Conservation (phyloP, 176 grass and related monocot genomes). For the Zea mays region DNA sequence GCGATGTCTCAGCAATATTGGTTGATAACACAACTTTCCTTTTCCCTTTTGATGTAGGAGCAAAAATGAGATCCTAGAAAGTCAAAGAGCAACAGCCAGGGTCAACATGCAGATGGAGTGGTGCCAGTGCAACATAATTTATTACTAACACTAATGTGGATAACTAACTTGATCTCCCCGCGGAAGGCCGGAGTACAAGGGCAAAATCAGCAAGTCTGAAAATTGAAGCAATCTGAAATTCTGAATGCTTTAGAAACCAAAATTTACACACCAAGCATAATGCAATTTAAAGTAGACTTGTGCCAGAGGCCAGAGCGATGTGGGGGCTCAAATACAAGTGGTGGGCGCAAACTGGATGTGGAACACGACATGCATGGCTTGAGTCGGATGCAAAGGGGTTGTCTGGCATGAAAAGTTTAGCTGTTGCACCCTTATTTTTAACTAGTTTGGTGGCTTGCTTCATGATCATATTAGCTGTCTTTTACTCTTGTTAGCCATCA, state of each 20-base stretch:
- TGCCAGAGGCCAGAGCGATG: background rate
- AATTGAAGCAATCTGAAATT: conserved; percentile 41
- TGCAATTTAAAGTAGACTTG: conserved; percentile 7
- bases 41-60: conserved; percentile 77
- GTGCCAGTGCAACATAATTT: background rate
- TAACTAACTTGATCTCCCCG: conserved; percentile 75
- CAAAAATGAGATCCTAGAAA: conserved; percentile 89
- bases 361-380: background rate
- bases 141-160: conserved; percentile 13
- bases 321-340: background rate
- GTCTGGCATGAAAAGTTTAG: background rate
- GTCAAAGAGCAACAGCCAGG: conserved; percentile 29
- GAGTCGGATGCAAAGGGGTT: background rate
- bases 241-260: conserved; percentile 40
- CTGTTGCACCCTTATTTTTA: background rate
- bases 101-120: conserved; percentile 22
- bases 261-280: conserved; percentile 5
- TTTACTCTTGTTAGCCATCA: background rate
- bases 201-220: conserved; percentile 82
- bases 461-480: conserved; percentile 9
- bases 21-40: conserved; percentile 98
- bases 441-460: background rate
- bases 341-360: background rate
- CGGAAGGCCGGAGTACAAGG: conserved; percentile 87
- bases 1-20: conserved; percentile 96